Conservation (phyloP, 2,329 filamentous ascomycete species). For the Trichoderma lentiforme region DNA sequence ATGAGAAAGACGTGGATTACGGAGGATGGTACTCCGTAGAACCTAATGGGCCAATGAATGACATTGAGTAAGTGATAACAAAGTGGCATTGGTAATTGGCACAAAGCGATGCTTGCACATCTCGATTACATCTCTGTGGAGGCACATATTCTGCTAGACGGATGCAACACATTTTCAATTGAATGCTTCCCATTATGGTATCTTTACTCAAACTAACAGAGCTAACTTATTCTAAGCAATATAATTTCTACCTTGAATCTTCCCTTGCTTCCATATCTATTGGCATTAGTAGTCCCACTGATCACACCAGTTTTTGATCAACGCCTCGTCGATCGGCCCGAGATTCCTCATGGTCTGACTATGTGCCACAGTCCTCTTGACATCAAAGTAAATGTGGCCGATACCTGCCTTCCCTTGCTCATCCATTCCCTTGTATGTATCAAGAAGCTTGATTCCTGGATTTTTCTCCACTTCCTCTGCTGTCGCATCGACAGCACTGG, state of each 20-base stretch:
- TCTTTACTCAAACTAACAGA: neutral
- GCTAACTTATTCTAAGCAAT: neutral
- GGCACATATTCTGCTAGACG: neutral
- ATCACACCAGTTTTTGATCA: conserved; percentile 48
- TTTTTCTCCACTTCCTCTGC: conserved; percentile 41
- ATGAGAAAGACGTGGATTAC: neutral
- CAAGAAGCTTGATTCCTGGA: conserved; percentile 50
- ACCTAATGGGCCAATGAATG: neutral
- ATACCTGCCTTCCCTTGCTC: neutral
- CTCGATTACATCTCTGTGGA: neutral
- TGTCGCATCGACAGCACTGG: conserved; percentile 30
- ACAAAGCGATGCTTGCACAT: neutral
- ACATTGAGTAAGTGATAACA: neutral
- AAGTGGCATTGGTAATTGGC: neutral
- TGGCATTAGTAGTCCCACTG: conserved; percentile 37
- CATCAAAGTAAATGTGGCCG: conserved; percentile 37
- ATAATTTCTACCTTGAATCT: neutral
- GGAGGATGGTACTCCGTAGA: neutral
- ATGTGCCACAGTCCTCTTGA: conserved; percentile 35
- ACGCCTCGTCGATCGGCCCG: conserved; percentile 38
- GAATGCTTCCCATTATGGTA: neutral
- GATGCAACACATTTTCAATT: neutral
- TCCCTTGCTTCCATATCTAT: neutral
- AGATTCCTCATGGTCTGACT: conserved; percentile 43
- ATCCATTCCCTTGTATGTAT: conserved; percentile 40